Evolutionary conservation across 2,329 filamentous ascomycete genomes (phyloP).

Genomic region (Botrytis deweyae): DNA sequence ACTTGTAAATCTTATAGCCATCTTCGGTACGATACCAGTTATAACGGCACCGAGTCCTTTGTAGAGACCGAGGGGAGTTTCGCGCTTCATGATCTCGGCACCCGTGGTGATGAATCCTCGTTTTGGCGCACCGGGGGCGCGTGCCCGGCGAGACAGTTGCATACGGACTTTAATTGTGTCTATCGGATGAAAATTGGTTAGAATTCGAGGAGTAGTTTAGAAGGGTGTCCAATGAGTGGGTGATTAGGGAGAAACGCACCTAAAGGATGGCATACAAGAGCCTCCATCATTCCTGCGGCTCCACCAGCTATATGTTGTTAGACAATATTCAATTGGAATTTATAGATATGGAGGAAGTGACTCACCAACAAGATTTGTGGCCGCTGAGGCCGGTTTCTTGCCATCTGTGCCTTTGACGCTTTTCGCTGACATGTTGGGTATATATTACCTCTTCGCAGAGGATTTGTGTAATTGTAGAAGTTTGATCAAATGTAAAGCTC

Average conservation of each 20-base stretch:
- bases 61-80: slow-evolving; percentile 91
- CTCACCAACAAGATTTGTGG: slow-evolving; percentile 86
- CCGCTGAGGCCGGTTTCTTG: slow-evolving; percentile 79
- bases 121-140: slow-evolving; percentile 75
- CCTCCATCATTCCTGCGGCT: slow-evolving; percentile 99
- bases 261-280: slow-evolving; percentile 89
- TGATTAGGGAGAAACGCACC: slow-evolving; percentile 52
- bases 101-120: slow-evolving; percentile 89
- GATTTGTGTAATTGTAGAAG: not conserved
- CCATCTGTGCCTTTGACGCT: slow-evolving; percentile 53
- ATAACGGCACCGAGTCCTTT: slow-evolving; percentile 97
- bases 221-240: not conserved
- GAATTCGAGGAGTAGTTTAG: not conserved
- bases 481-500: not conserved
- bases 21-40: slow-evolving; percentile 96
- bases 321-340: slow-evolving; percentile 22
- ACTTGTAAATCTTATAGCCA: slow-evolving; percentile 98
- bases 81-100: slow-evolving; percentile 78
- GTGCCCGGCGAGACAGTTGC: slow-evolving; percentile 89
- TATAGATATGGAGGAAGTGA: not conserved
- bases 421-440: slow-evolving; percentile 56
- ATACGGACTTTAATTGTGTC: slow-evolving; percentile 99
- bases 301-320: slow-evolving; percentile 68
- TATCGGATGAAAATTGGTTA: slow-evolving; percentile 37
- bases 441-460: not conserved